These are phyloP conservation scores for Calocera cornea DNA, from an alignment of 768 basidiomycete genomes.

Conservation along the genomic window DNA sequence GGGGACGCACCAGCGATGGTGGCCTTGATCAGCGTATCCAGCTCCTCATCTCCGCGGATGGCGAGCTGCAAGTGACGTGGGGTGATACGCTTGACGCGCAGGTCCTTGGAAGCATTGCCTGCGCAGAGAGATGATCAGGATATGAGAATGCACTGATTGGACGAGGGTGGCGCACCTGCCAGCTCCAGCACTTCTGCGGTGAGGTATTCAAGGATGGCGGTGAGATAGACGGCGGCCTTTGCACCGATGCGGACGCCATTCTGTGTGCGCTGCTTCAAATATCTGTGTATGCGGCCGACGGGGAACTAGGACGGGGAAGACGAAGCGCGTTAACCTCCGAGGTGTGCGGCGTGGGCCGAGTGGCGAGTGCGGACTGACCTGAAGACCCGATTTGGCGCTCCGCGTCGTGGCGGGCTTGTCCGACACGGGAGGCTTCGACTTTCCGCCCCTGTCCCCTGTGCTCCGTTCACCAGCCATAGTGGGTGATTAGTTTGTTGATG, in stretches of 20 bases:
- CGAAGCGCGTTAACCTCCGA: not conserved
- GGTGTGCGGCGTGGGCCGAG: not conserved
- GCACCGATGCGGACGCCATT: constrained; percentile 92
- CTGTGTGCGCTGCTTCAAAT: constrained; percentile 80
- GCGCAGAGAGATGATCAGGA: not conserved
- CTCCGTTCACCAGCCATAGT: not conserved
- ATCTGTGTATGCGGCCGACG: constrained; percentile 95
- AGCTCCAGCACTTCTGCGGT: constrained; percentile 94
- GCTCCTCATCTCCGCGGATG: constrained; percentile 92
- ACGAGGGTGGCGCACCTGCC: constrained; percentile 47
- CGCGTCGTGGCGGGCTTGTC: constrained; percentile 5
- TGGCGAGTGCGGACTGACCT: constrained; percentile 5
- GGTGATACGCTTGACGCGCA: constrained; percentile 93
- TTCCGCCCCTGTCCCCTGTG: not conserved
- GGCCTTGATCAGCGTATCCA: constrained; percentile 86
- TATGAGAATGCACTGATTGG: not conserved
- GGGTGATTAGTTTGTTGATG: not conserved
- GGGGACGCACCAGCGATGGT: constrained; percentile 55
- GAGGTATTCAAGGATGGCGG: constrained; percentile 88
- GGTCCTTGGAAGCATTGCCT: constrained; percentile 96
- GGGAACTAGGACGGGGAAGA: constrained; percentile 51
- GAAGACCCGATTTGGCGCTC: constrained; percentile 31
- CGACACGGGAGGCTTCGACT: constrained; percentile 4
- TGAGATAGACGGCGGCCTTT: constrained; percentile 96
- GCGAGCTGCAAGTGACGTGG: constrained; percentile 92